Evolutionary conservation across 2,329 filamentous ascomycete species (phyloP).

Genomic region (Aureobasidium sp.): DNA sequence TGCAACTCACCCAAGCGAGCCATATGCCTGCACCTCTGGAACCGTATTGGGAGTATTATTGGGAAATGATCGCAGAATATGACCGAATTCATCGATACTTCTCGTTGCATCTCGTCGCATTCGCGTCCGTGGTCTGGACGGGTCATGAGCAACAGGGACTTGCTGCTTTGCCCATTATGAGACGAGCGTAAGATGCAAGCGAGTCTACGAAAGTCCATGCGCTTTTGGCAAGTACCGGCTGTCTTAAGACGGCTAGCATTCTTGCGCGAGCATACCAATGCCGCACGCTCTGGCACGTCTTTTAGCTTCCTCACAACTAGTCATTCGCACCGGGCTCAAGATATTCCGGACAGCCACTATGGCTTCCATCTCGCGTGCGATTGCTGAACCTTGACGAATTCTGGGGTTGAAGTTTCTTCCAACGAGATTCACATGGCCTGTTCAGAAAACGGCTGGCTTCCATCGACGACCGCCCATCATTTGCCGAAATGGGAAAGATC

Average conservation of each 20-base stretch:
- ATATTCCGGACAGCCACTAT: background rate
- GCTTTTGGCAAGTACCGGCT: background rate
- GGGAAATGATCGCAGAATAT: background rate
- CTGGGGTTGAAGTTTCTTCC: background rate
- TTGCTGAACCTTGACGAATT: background rate
- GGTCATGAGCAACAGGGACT: background rate
- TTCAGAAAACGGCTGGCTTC: background rate
- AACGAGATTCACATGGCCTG: background rate
- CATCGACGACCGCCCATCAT: background rate
- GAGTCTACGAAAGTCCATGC: background rate
- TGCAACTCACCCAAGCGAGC: background rate
- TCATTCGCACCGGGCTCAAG: background rate
- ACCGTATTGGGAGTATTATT: background rate
- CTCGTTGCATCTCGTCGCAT: background rate
- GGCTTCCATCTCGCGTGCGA: background rate
- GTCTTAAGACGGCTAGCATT: background rate
- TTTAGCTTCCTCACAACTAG: background rate
- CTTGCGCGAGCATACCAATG: background rate
- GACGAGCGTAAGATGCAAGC: background rate
- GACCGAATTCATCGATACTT: background rate
- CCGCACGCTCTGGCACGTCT: background rate
- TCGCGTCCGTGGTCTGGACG: background rate
- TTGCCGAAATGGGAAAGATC: background rate
- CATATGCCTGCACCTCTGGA: background rate
- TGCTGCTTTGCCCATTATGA: background rate